These are phyloP conservation scores for Grosmannia clavigera DNA, from an alignment of 2,329 filamentous ascomycete species.

Conservation along the genomic window DNA sequence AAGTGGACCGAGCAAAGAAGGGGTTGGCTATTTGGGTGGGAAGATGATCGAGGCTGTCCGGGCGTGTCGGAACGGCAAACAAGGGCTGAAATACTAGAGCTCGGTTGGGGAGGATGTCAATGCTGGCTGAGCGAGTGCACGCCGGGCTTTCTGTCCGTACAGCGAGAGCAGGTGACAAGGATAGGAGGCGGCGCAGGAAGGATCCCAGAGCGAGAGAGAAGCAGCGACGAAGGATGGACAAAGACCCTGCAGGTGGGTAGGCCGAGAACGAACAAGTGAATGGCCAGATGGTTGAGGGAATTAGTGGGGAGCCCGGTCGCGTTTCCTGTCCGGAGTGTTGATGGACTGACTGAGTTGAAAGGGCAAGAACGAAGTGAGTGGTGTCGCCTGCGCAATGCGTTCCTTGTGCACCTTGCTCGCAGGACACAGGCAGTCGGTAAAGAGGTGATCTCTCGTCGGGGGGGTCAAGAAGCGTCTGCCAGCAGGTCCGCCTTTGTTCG, in stretches of 20 bases:
- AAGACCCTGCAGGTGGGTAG: too few species aligned
- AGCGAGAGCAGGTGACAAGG: neutral
- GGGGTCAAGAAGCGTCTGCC: slow-evolving; percentile 1
- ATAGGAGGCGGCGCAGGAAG: neutral
- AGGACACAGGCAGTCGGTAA: too few species aligned
- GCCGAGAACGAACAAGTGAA: neutral
- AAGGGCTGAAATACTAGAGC: neutral
- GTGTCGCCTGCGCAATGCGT: neutral
- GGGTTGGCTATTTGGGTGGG: neutral
- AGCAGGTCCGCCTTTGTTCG: neutral
- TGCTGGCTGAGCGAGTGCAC: neutral
- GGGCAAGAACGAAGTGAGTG: too few species aligned
- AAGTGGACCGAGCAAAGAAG: neutral
- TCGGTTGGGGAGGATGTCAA: neutral
- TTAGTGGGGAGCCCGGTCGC: neutral
- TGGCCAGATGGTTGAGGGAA: neutral
- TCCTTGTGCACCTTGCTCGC: neutral
- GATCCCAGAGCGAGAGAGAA: neutral
- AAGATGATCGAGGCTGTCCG: neutral
- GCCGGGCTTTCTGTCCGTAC: neutral
- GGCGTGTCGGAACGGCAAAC: neutral
- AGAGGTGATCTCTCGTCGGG: too few species aligned
- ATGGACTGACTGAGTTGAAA: too few species aligned
- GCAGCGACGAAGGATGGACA: neutral
- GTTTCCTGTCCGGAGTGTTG: neutral